These are phyloP conservation scores for Hygrocybe coccinea DNA, from an alignment of 768 basidiomycete species.

Conservation along the genomic window DNA sequence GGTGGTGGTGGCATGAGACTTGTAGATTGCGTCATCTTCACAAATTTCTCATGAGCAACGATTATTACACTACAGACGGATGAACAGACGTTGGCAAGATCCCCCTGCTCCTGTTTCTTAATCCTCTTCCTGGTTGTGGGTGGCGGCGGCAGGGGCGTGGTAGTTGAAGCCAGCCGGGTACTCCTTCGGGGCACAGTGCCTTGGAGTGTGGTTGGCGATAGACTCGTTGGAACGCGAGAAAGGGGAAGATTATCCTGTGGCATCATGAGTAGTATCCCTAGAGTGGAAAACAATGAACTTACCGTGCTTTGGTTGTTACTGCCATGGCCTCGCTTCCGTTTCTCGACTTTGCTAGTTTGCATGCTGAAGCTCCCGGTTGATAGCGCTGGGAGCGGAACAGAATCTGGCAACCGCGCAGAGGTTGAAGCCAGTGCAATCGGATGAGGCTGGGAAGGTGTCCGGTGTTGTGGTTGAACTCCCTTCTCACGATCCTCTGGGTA, in stretches of 20 bases:
- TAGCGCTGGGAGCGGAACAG: neutral
- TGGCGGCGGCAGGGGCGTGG: no score
- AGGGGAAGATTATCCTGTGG: no score
- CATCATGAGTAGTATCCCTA: no score
- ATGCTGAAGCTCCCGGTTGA: no score
- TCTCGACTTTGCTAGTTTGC: neutral
- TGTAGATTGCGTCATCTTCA: neutral
- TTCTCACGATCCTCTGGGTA: neutral
- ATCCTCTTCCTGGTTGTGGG: no score
- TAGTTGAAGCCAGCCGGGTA: no score
- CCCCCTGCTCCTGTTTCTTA: neutral
- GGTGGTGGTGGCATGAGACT: neutral
- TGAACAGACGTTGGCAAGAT: neutral
- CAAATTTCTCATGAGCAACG: neutral
- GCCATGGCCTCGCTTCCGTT: neutral
- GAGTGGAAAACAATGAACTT: neutral
- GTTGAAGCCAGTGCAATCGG: neutral
- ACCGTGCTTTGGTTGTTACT: neutral
- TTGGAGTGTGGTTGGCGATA: no score
- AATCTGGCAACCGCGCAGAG: slow-evolving; percentile 1
- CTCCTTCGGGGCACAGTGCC: no score
- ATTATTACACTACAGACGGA: neutral
- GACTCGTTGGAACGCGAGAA: no score
- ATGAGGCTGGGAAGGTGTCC: neutral
- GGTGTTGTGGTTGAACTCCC: neutral